These are phyloP conservation scores for Aquilaria malaccensis DNA, from an alignment of 345 rosid species.

Conservation along the genomic window DNA sequence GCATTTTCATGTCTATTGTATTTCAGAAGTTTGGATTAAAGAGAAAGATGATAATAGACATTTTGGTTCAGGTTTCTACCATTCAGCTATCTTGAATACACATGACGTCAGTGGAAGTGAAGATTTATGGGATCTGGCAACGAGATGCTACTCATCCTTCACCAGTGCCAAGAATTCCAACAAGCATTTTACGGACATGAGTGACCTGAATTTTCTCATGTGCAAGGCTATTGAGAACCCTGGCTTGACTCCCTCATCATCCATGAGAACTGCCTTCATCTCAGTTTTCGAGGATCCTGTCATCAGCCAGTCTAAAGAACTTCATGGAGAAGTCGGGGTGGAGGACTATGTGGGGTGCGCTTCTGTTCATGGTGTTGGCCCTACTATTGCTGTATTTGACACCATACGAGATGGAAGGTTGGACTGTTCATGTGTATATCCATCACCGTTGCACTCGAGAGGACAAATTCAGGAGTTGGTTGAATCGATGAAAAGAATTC, in stretches of 20 bases:
- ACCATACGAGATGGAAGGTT: constrained; percentile 49
- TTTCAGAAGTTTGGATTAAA: too few relatives aligned
- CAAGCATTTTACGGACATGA: constrained; percentile 78
- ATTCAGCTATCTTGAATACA: constrained; percentile 61
- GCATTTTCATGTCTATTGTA: too few relatives aligned
- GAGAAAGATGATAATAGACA: background rate
- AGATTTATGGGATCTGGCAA: constrained; percentile 57
- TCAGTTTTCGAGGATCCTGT: constrained; percentile 69
- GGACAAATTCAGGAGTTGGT: constrained; percentile 53
- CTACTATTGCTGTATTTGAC: constrained; percentile 56
- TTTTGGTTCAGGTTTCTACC: constrained; percentile 56
- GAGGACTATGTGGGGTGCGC: constrained; percentile 58
- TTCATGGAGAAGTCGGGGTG: constrained; percentile 29
- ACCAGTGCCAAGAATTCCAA: constrained; percentile 41
- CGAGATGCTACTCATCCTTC: constrained; percentile 41
- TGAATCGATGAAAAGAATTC: constrained; percentile 46
- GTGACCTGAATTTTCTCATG: constrained; percentile 71
- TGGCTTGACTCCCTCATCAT: constrained; percentile 52
- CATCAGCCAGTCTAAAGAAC: constrained; percentile 19
- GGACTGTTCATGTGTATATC: constrained; percentile 66
- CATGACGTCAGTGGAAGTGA: constrained; percentile 51
- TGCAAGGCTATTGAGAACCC: constrained; percentile 83
- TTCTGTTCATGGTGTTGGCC: constrained; percentile 72
- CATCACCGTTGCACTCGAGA: constrained; percentile 73
- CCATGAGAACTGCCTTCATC: constrained; percentile 55